Percentiles rank a stretch among this genome's conserved stretches.
Conservation (phyloP, 345 rosid genomes). For the Pistacia integerrima region DNA sequence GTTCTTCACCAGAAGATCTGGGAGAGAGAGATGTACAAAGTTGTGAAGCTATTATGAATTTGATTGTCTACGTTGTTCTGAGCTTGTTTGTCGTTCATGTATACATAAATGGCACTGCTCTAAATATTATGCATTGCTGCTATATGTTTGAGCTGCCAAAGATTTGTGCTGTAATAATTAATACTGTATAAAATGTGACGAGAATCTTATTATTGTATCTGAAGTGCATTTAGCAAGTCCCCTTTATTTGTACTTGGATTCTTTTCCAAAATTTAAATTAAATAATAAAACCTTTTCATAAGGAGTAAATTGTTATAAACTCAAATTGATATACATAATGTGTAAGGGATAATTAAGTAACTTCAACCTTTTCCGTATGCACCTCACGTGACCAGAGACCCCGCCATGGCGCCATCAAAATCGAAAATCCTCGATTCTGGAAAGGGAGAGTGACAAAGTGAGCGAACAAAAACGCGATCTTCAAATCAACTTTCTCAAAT, state of each 20-base stretch:
- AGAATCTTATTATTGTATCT: too few species aligned
- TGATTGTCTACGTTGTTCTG: constrained; percentile 10
- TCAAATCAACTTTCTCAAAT: background rate
- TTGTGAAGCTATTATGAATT: constrained; percentile 18
- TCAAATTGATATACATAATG: background rate
- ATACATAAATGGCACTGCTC: background rate
- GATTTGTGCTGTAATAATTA: background rate
- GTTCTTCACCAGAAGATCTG: background rate
- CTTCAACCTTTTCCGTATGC: background rate
- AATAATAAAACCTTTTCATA: too few species aligned
- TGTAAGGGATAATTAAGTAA: background rate
- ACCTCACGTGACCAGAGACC: background rate
- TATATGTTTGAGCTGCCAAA: background rate
- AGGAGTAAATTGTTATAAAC: too few species aligned
- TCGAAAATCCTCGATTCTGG: background rate
- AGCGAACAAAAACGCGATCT: background rate
- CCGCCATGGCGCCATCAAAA: background rate
- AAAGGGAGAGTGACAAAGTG: background rate
- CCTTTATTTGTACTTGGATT: too few species aligned
- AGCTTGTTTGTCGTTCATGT: constrained; percentile 1
- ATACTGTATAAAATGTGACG: background rate
- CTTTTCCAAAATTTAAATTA: too few species aligned
- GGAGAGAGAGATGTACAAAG: background rate
- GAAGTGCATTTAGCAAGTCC: too few species aligned
- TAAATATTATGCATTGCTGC: background rate